Evolutionary conservation across 2,329 filamentous ascomycete species (phyloP), one percentile per base, ranked within the genome.

Genomic region (Microcyclospora pomicola): DNA sequence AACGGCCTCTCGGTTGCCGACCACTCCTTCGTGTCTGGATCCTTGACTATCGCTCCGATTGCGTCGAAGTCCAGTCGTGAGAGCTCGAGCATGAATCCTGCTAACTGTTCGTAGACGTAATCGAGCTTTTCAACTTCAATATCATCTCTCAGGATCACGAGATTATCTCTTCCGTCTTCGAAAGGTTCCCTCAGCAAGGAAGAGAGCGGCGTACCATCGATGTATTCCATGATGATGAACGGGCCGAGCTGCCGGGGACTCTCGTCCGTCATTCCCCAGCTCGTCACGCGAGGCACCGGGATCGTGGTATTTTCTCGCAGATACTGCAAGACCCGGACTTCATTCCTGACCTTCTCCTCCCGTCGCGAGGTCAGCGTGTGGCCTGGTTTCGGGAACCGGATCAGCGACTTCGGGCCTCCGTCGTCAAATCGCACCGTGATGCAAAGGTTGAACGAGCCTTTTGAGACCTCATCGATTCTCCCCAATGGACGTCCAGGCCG

Each of bases 41-140:
- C 40, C 42, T 54, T 54, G 27, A 57, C 59, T 35, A 65, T 59
- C 15, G 59, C 54, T 6, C 59, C 58, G 28, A 63, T 60, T 3
- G 34, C 28, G 14, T 44, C 12, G 41, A 64, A 59, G 1, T 33
- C 15, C 27, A 59, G 48, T 15, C 45, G 41, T 41, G 51, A 63
- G 28, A 64, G 50, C 48, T 58, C 40, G 31, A 56, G 31, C 30
- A 56, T 45, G 29, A 47, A 46, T 39, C 40, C 19, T 9, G 49
- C 47, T 13, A 56, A 42, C 42, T 54, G 46, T 37, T 30, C 3
- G 43, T 42, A 33, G 27, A 48, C 10, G 33, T 19, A 39, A n/a
- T 53, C 40, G 0, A 49, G 43, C 15, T 40, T 48, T 9, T 33
- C 37, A 4, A 45, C 46, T 14, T 47, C 42, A 9, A 52, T 38